These are phyloP conservation scores for Fusarium sambucinum DNA, from an alignment of 2,329 filamentous ascomycete species.

Conservation along the genomic window DNA sequence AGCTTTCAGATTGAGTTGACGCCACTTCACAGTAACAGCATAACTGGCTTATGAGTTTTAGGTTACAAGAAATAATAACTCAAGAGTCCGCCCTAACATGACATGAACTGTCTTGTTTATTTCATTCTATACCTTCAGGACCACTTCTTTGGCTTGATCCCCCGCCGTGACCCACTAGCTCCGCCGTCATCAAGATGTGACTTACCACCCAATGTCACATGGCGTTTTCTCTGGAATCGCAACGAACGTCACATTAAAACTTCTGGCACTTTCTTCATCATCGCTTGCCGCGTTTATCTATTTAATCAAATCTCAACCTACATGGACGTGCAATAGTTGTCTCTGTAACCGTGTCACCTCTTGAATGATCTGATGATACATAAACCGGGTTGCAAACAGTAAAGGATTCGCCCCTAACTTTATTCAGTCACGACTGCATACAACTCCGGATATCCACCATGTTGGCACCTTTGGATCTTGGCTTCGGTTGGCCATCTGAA, in stretches of 20 bases:
- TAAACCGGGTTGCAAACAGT: slow-evolving; percentile 50
- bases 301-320: slow-evolving; percentile 4
- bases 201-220: slow-evolving; percentile 27
- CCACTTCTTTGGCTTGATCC: neutral
- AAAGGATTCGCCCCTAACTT: slow-evolving; percentile 50
- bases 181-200: slow-evolving; percentile 2
- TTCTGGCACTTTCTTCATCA: slow-evolving; percentile 19
- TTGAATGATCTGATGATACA: slow-evolving; percentile 8
- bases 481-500: slow-evolving; percentile 32
- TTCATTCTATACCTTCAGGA: neutral
- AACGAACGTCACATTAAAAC: slow-evolving; percentile 12
- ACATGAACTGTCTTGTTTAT: neutral
- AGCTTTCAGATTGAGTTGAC: neutral
- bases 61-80: neutral
- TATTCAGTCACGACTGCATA: slow-evolving; percentile 32
- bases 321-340: slow-evolving; percentile 31
- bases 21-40: neutral
- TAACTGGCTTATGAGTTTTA: neutral
- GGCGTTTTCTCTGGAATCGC: slow-evolving; percentile 35
- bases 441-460: slow-evolving; percentile 34
- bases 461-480: slow-evolving; percentile 36
- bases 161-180: neutral
- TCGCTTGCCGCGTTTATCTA: neutral
- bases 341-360: slow-evolving; percentile 51
- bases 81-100: neutral